Conservation (phyloP, 352 stramenopile genomes). For the Phytophthora aleatoria region DNA sequence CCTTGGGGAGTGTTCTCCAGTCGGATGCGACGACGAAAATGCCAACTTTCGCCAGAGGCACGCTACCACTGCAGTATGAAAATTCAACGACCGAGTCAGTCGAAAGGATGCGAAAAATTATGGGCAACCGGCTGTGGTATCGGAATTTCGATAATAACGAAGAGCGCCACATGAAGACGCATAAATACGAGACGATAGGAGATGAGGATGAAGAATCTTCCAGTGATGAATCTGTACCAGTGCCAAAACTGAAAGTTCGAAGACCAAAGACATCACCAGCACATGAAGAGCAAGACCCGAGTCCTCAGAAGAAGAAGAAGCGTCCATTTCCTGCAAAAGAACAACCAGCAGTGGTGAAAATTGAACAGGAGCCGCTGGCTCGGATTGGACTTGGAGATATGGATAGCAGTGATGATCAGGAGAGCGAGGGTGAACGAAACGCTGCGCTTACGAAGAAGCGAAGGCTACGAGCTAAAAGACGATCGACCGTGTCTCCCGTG, state of each 20-base stretch:
- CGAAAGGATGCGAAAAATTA: conserved; percentile 20
- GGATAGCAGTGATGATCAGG: conserved; percentile 14
- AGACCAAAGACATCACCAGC: conserved; percentile 5
- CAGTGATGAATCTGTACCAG: conserved; percentile 2
- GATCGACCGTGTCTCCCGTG: background rate
- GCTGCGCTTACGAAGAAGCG: conserved; percentile 6
- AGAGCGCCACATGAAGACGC: conserved; percentile 28
- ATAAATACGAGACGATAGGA: conserved; percentile 27
- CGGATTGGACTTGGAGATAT: conserved; percentile 9
- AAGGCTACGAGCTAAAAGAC: background rate
- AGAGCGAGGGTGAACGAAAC: conserved; percentile 1
- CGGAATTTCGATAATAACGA: conserved; percentile 39
- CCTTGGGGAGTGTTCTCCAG: conserved; percentile 24
- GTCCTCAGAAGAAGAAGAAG: conserved; percentile 16
- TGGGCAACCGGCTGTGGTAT: conserved; percentile 33
- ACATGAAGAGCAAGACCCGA: background rate
- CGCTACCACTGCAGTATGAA: conserved; percentile 34
- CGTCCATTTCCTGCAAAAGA: conserved; percentile 3
- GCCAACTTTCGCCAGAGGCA: conserved; percentile 33
- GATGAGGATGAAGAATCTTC: background rate
- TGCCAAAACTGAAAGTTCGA: conserved; percentile 17
- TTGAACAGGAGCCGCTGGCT: conserved; percentile 14
- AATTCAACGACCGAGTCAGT: conserved; percentile 23
- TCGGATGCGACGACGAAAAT: conserved; percentile 39
- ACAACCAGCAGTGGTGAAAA: conserved; percentile 8